Evolutionary conservation across 208 protist species (phyloP), one percentile per base, ranked within the genome.

Genomic region (Crithidia bombi): DNA sequence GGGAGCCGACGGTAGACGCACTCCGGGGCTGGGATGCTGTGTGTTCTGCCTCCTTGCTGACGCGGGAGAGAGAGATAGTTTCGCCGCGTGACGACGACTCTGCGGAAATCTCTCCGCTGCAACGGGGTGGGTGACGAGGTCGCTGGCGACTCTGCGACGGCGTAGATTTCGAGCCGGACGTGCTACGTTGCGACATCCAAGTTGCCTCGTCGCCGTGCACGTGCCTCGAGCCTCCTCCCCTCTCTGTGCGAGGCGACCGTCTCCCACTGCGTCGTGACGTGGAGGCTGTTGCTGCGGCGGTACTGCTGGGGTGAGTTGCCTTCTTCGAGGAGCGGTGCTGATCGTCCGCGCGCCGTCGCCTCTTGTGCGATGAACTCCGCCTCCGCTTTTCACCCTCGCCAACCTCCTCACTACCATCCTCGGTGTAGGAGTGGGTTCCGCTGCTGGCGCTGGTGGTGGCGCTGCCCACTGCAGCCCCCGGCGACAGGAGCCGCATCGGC

Each of bases 361-460:
- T 2, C 30, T 32, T 11, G 35, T 14, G 43, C 12, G 56, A 47
- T 33, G 46, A 19, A 5, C 2, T 7, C 3, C 0, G 3, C 23
- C 41, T 19, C 15, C 36, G 25, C 11, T 19, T 32, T 9, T 7
- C 12, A 9, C 41, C 30, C 35, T 3, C 26, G 11, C 23, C 33
- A 2, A 3, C 12, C 17, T 26, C 36, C 17, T 51, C 52, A 15
- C 33, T 41, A 5, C 38, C 43, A 58, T 26, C 62, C 5, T 33
- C 23, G 41, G 38, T 61, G 35, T 32, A 30, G 11, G 58, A 56
- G 57, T 15, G 46, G 32, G 61, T 78, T 25, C 49, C 61, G 49
- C 73, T 83, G 67, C 61, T 74, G 47, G 56, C 43, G 35, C 57
- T 64, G 33, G 56, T 69, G 39, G 54, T 65, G 54, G 71, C 38